Conservation (phyloP, 2,329 filamentous ascomycete species). For the Orbilia oligospora region DNA sequence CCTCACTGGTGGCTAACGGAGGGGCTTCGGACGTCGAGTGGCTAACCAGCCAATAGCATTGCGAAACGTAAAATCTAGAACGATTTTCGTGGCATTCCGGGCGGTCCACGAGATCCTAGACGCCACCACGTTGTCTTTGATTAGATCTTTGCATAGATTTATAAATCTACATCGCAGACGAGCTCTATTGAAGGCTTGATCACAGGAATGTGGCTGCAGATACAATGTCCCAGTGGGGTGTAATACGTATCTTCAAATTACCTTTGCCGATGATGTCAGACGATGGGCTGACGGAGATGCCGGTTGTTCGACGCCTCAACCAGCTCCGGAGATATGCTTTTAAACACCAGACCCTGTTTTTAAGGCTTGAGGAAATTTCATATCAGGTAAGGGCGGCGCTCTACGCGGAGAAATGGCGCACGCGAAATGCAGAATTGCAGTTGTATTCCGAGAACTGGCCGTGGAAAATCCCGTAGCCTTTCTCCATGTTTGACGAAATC, state of each 20-base stretch:
- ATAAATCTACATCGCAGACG: neutral
- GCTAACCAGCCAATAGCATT: constrained; percentile 33
- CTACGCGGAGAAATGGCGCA: constrained; percentile 36
- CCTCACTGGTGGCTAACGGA: constrained; percentile 17
- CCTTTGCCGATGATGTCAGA: neutral
- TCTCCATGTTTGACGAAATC: neutral
- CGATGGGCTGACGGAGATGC: constrained; percentile 28
- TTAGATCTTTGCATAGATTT: neutral
- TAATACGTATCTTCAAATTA: constrained; percentile 12
- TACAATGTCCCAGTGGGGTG: constrained; percentile 10
- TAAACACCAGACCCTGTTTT: constrained; percentile 1
- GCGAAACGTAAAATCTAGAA: constrained; percentile 19
- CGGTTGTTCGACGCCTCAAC: constrained; percentile 6
- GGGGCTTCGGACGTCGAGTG: constrained; percentile 1
- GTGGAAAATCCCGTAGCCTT: constrained; percentile 24
- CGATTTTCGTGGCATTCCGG: neutral
- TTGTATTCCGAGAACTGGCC: constrained; percentile 5
- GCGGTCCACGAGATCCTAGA: constrained; percentile 20
- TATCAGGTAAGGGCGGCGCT: constrained; percentile 13
- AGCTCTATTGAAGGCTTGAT: constrained; percentile 6
- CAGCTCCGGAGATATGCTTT: constrained; percentile 46
- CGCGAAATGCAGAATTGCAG: constrained; percentile 6
- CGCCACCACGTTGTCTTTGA: constrained; percentile 21
- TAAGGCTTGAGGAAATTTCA: constrained; percentile 9
- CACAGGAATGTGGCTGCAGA: constrained; percentile 35